Percentiles rank a stretch among this genome's conserved stretches.
Conservation (phyloP, 306 rosid species). For the Rosa chinensis region DNA sequence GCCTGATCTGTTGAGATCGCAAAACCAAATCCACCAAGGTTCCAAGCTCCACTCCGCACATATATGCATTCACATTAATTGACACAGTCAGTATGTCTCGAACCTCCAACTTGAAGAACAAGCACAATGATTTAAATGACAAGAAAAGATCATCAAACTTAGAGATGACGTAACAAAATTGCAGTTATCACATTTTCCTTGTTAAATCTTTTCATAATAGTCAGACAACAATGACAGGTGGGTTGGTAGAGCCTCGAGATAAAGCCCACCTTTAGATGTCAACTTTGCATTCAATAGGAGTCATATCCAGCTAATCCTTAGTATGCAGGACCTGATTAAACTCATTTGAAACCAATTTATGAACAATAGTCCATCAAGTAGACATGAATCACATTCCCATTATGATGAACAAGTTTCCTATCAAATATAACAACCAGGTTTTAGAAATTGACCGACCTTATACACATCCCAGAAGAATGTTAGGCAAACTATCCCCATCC, state of each 20-base stretch:
- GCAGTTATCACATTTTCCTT: background rate
- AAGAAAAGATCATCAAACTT: background rate
- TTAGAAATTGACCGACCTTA: no score
- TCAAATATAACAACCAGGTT: no score
- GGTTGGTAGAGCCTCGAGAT: background rate
- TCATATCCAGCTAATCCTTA: no score
- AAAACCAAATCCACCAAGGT: slow-evolving; percentile 95
- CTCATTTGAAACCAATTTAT: no score
- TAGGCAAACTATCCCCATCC: no score
- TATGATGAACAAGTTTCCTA: no score
- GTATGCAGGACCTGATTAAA: no score
- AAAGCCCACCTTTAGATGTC: background rate
- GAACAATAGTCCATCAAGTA: no score
- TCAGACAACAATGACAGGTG: background rate
- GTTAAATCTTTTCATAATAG: background rate
- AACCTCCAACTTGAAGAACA: slow-evolving; percentile 2
- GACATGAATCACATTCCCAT: no score
- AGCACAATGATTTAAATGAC: background rate
- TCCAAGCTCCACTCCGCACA: slow-evolving; percentile 98
- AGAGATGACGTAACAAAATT: background rate
- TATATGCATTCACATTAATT: slow-evolving; percentile 19
- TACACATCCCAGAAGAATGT: no score
- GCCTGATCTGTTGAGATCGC: slow-evolving; percentile 66
- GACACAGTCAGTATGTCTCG: slow-evolving; percentile 4
- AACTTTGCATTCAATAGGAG: no score